Percentiles rank a stretch among this genome's conserved stretches.
These are phyloP conservation scores for Camillea tinctor DNA, from an alignment of 2,329 filamentous ascomycete genomes.

Conservation along the genomic window DNA sequence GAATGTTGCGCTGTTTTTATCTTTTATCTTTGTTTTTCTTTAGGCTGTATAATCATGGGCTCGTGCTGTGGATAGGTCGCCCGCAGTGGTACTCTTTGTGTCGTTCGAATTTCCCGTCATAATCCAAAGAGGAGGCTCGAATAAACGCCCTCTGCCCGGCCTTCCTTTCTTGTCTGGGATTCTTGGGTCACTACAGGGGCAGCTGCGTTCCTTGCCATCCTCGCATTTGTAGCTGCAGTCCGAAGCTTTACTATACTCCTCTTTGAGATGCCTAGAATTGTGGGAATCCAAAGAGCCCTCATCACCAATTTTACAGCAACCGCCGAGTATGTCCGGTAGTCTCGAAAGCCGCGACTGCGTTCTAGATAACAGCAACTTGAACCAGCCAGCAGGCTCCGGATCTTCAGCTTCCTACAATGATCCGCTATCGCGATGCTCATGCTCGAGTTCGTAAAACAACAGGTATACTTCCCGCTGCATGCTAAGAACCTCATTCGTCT, in stretches of 20 bases:
- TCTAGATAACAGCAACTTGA: background rate
- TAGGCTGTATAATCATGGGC: background rate
- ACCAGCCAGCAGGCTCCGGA: background rate
- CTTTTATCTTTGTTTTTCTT: background rate
- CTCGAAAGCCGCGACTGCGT: background rate
- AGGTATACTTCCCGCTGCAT: slow-evolving; percentile 98
- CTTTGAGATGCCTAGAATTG: background rate
- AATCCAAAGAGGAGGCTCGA: background rate
- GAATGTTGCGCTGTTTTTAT: background rate
- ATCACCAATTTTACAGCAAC: background rate
- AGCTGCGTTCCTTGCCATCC: background rate
- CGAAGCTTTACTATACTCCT: background rate
- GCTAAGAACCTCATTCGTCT: slow-evolving; percentile 82
- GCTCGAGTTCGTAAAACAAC: slow-evolving; percentile 89
- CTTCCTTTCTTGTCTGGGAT: too few relatives aligned
- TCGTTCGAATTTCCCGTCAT: background rate
- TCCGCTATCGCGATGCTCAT: slow-evolving; percentile 28
- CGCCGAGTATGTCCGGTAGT: background rate
- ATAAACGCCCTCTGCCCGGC: background rate
- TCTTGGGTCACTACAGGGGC: background rate
- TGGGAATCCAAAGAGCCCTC: background rate
- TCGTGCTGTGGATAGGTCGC: background rate
- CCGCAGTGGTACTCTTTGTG: background rate
- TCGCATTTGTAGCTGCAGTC: background rate
- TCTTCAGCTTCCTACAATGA: slow-evolving; percentile 9